Evolutionary conservation across 257 asterid species (phyloP).

Genomic region (Anisodus tanguticus): DNA sequence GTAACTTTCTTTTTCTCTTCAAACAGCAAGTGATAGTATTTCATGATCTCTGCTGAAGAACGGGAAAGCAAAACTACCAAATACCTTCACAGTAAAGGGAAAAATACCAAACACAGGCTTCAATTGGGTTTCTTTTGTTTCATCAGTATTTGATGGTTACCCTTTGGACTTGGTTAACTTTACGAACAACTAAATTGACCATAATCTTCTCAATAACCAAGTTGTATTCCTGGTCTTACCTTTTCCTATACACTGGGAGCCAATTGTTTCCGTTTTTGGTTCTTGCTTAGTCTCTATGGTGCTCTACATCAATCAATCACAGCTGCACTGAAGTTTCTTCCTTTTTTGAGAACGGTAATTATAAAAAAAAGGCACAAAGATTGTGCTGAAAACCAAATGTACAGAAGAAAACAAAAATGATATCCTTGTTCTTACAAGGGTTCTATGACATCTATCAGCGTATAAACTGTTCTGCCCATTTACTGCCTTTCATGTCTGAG

Average conservation of each 20-base stretch:
- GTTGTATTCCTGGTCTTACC: neutral
- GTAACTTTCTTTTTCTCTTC: neutral
- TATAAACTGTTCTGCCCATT: neutral
- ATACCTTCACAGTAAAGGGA: neutral
- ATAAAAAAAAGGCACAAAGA: neutral
- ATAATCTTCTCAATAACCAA: slow-evolving; percentile 14
- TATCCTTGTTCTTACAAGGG: neutral
- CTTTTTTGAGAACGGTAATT: no score
- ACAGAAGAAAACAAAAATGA: neutral
- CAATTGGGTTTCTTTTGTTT: slow-evolving; percentile 12
- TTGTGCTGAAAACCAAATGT: neutral
- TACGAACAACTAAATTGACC: slow-evolving; percentile 4
- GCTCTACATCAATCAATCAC: no score
- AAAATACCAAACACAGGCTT: slow-evolving; percentile 5
- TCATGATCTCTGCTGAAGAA: neutral
- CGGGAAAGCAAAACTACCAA: neutral
- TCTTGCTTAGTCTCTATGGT: neutral
- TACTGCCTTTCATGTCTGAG: neutral
- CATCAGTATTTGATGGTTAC: neutral
- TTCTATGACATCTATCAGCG: neutral
- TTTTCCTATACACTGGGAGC: neutral
- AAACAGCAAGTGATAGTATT: neutral
- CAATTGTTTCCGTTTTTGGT: neutral
- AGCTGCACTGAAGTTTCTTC: no score
- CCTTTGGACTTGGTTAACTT: neutral